Evolutionary conservation across 2,329 filamentous ascomycete species (phyloP), one percentile per base, ranked within the genome.

Genomic region (Trichoderma sp.): DNA sequence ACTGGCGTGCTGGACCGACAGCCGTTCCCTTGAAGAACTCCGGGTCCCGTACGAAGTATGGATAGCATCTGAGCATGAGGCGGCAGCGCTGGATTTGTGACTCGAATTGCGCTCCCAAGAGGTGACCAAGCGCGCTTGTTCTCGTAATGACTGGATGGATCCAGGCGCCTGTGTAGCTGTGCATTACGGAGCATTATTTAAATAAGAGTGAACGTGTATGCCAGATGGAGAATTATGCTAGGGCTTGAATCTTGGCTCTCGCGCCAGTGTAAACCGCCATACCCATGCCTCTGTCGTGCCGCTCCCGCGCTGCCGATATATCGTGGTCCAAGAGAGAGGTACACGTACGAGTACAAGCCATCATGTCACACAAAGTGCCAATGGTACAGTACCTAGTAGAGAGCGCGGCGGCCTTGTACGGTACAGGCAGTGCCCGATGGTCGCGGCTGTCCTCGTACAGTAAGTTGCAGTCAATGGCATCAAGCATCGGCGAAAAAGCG

Each of bases 241-340:
- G 69, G 69, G 69, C 69, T 21, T 71, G 68, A 41, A 31, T 65
- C 69, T 73, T 73, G 69, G 69, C 60, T 29, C 60, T 29, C 60
- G 69, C 41, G 59, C 69, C 69, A 63, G 29, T 50, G 59, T 29
- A 38, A 53, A 73, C 31, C 16, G 69, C 69, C 31, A 38, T 73
- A 53, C 38, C 69, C 69, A 72, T 72, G 69, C 59, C 59, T 72
- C 69, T 64, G 60, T 35, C 69, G 69, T 64, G 69, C 69, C 69
- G 69, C 69, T 73, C 69, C 69, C 69, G 69, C 69, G 69, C 69
- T 65, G 69, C 69, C 69, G 60, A 73, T 27, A 45, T 60, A 73
- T 73, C 60, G 69, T 35, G 41, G 69, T 35, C 11, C 38, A 7
- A 56, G 24, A 63, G 27, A 33, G 33, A 60, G 31, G 31, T 60